These are phyloP conservation scores for Reticulascus tulasneorum DNA, from an alignment of 2,329 filamentous ascomycete species.

Conservation along the genomic window DNA sequence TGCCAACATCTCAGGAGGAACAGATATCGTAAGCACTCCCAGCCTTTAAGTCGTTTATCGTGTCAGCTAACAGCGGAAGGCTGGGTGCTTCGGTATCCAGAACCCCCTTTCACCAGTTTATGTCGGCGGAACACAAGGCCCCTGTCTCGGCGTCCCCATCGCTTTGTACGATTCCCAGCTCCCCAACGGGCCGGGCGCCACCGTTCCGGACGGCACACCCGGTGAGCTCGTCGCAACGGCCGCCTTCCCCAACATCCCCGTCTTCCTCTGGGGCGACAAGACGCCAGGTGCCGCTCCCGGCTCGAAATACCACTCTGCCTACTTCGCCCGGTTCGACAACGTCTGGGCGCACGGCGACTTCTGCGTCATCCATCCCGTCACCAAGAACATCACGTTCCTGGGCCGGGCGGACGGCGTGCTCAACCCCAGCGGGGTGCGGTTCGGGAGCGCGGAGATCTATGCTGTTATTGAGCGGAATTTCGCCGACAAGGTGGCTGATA, in stretches of 20 bases:
- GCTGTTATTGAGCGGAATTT: conserved; percentile 67
- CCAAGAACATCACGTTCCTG: conserved; percentile 61
- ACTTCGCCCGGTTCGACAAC: conserved; percentile 59
- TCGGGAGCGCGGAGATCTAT: conserved; percentile 79
- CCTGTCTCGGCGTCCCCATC: conserved; percentile 45
- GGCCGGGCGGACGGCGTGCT: conserved; percentile 75
- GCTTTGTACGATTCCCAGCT: conserved; percentile 62
- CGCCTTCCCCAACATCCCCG: conserved; percentile 73
- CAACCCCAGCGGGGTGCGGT: conserved; percentile 74
- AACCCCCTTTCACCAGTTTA: conserved; percentile 68
- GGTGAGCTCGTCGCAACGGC: conserved; percentile 71
- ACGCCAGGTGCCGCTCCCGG: conserved; percentile 38
- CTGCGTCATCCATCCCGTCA: conserved; percentile 64
- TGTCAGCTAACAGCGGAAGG: conserved; percentile 30
- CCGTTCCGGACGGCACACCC: conserved; percentile 55
- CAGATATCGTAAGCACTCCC: conserved; percentile 62
- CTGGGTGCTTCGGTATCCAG: conserved; percentile 57
- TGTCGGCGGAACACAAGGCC: conserved; percentile 49
- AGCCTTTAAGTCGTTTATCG: too few relatives aligned
- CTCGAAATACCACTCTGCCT: conserved; percentile 54
- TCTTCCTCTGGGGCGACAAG: conserved; percentile 59
- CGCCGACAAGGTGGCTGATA: conserved; percentile 59
- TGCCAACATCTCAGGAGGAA: conserved; percentile 72
- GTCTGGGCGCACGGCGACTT: conserved; percentile 87
- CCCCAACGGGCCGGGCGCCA: conserved; percentile 37